Base-by-base conservation (phyloP, 805 yeast genomes). In the Metschnikowia santaceciliae region DNA sequence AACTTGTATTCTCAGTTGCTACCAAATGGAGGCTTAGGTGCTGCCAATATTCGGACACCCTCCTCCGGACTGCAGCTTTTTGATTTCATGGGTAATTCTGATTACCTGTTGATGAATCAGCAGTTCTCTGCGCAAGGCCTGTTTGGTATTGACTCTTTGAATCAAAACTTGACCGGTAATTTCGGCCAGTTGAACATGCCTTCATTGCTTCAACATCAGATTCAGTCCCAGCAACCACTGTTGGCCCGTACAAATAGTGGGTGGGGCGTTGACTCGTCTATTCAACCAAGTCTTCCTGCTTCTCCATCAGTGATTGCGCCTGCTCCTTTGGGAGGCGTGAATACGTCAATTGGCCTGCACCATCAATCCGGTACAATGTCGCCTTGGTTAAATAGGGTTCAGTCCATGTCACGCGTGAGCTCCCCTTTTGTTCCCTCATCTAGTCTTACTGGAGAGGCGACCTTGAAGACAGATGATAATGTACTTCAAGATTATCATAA, bases 361-460 rank as follows among this genome's bases (percentile, higher is more conserved):
- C 46, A 42, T 20, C 76, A 69, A 53, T 70, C 74, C 3, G 61
- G 74, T 15, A 75, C 76, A 4, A 58, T 71, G 46, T 73, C 77
- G 4, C 78, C 78, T 4, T 74, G 77, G 78, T 48, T 65, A 35
- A 54, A 71, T 7, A 63, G 68, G 11, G 61, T 63, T 13, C 72
- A 64, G 46, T 57, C 68, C 5, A 65, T 54, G 51, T 70, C 76
- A 3, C 61, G 78, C 22, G 74, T 67, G 19, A 66, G 63, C 49
- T 72, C 77, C 6, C 78, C 78, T 3, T 74, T 73, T 54, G 67
- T 68, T 32, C 67, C 73, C 22, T 34, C 47, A 4, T 42, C 60
- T 4, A 44, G 54, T 3, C 52, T 53, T 50, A 30, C 50, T 23
- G 46, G 36, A 10, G 58, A 49, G 11, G 42, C 42, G 6, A 19